A percentile compares a stretch with the other conserved stretches of the same genome.
Conservation (phyloP, 2,329 filamentous ascomycete species). For the Didymella exigua region DNA sequence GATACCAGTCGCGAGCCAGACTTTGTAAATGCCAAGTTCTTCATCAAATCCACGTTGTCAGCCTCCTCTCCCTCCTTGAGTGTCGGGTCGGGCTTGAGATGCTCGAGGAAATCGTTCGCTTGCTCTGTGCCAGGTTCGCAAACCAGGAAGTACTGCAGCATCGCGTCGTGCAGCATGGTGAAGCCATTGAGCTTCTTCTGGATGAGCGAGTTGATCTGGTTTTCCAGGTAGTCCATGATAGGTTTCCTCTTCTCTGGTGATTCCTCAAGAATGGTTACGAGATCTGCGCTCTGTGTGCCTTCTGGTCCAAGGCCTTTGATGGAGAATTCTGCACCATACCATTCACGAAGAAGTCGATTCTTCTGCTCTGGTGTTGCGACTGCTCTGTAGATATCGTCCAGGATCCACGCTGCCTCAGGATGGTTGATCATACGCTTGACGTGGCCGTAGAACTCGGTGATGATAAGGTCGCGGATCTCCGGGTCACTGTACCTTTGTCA, state of each 20-base stretch:
- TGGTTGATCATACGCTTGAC: slow-evolving; percentile 94
- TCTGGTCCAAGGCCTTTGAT: slow-evolving; percentile 67
- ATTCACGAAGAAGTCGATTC: slow-evolving; percentile 83
- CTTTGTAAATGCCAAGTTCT: slow-evolving; percentile 95
- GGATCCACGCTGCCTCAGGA: slow-evolving; percentile 93
- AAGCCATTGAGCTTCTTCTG: slow-evolving; percentile 98
- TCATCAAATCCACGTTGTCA: slow-evolving; percentile 70
- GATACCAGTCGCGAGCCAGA: slow-evolving; percentile 83
- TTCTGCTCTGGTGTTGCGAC: slow-evolving; percentile 87
- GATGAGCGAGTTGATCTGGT: slow-evolving; percentile 87
- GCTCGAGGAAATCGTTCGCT: slow-evolving; percentile 83
- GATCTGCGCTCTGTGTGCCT: slow-evolving; percentile 64
- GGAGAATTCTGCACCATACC: slow-evolving; percentile 94
- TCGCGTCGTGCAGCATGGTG: slow-evolving; percentile 96
- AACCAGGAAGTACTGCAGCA: slow-evolving; percentile 94
- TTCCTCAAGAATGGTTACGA: slow-evolving; percentile 74
- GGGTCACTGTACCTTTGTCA: slow-evolving; percentile 62
- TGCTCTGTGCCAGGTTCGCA: slow-evolving; percentile 78
- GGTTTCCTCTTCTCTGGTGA: slow-evolving; percentile 84
- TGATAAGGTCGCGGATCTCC: slow-evolving; percentile 84
- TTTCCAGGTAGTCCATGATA: slow-evolving; percentile 83
- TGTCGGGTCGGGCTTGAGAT: slow-evolving; percentile 88
- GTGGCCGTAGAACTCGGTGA: slow-evolving; percentile 93
- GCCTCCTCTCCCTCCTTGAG: slow-evolving; percentile 59
- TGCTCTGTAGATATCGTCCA: slow-evolving; percentile 94